Conservation (phyloP, 164 flowering plant genomes). For the Malania oleifera region DNA sequence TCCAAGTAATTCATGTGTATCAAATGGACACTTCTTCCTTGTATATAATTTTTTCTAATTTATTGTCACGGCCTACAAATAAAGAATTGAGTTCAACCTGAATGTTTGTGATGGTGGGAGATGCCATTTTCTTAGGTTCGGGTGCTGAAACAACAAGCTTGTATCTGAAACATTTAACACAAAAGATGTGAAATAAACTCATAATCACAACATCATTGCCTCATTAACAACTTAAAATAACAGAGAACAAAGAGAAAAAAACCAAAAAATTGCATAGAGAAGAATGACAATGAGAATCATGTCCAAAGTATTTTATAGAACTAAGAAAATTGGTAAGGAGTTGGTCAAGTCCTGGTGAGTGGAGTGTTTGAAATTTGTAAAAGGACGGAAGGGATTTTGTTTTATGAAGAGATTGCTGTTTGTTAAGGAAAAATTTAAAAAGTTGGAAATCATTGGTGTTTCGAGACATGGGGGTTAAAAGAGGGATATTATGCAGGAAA, state of each 20-base stretch:
- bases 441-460: too few species aligned
- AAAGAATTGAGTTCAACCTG: slow-evolving; percentile 48
- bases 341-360: too few species aligned
- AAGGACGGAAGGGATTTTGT: too few species aligned
- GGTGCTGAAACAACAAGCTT: slow-evolving; percentile 77
- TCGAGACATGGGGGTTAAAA: too few species aligned
- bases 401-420: too few species aligned
- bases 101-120: slow-evolving; percentile 85
- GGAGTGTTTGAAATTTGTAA: too few species aligned
- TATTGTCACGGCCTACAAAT: background rate
- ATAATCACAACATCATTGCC: background rate
- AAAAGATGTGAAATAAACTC: slow-evolving; percentile 12
- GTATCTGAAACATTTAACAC: slow-evolving; percentile 52
- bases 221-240: too few species aligned
- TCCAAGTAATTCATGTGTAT: background rate
- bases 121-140: slow-evolving; percentile 78
- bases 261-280: background rate
- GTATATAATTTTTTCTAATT: background rate
- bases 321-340: too few species aligned
- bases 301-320: too few species aligned
- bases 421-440: too few species aligned
- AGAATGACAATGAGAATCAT: background rate
- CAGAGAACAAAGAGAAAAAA: too few species aligned
- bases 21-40: background rate
- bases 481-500: too few species aligned